Evolutionary conservation across 208 protist species (phyloP).

Genomic region (Phytomonas sp.): DNA sequence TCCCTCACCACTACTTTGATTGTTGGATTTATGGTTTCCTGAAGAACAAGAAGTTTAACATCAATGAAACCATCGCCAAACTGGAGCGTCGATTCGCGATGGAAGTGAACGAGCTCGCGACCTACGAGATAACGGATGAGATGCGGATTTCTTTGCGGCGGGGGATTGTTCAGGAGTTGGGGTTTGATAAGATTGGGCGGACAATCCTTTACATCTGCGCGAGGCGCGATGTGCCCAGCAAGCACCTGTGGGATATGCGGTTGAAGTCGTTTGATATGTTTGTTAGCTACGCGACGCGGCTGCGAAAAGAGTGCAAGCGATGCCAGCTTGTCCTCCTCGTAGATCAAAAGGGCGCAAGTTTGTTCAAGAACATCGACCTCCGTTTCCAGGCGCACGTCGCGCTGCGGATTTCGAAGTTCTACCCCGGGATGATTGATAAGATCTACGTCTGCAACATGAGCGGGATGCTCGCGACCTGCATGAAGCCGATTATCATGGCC

Average conservation of each 20-base stretch:
- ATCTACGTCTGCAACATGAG: constrained; percentile 82
- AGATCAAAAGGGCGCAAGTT: constrained; percentile 63
- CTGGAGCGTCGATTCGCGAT: constrained; percentile 56
- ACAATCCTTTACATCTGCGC: constrained; percentile 55
- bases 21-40: constrained; percentile 81
- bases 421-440: constrained; percentile 58
- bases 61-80: constrained; percentile 63
- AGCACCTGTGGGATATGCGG: constrained; percentile 33
- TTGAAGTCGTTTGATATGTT: constrained; percentile 66
- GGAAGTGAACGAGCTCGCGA: constrained; percentile 43
- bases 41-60: constrained; percentile 80
- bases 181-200: constrained; percentile 55
- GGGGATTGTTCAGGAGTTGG: constrained; percentile 71
- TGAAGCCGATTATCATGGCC: constrained; percentile 62
- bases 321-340: constrained; percentile 67
- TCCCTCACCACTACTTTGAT: constrained; percentile 64
- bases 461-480: constrained; percentile 29
- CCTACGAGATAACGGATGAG: constrained; percentile 52
- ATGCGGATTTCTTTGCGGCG: constrained; percentile 59
- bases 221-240: constrained; percentile 33
- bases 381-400: constrained; percentile 67
- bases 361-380: constrained; percentile 71
- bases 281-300: constrained; percentile 58
- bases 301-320: constrained; percentile 43
- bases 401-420: constrained; percentile 69